Evolutionary conservation across 2,329 filamentous ascomycete species (phyloP).

Genomic region (Chaetoscypha palmicola): DNA sequence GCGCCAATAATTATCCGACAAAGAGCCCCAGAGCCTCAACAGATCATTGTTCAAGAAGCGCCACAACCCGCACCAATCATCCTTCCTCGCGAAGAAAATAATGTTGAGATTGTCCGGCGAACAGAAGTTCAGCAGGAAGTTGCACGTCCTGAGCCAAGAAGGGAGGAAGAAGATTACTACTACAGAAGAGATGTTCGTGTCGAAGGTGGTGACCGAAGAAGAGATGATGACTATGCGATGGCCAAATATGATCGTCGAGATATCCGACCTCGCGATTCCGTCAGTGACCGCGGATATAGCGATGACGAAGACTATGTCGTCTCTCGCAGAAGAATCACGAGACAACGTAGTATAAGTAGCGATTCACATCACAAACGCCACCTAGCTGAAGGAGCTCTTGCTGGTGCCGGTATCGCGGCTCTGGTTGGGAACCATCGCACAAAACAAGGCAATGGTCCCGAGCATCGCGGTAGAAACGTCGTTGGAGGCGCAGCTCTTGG

Average conservation of each 20-base stretch:
- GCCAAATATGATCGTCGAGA: conserved; percentile 36
- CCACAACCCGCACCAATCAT: conserved; percentile 45
- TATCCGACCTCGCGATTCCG: conserved; percentile 27
- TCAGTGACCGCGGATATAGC: conserved; percentile 36
- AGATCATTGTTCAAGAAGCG: conserved; percentile 54
- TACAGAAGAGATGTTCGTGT: conserved; percentile 31
- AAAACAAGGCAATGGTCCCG: conserved; percentile 28
- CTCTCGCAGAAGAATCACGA: conserved; percentile 36
- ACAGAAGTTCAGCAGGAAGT: conserved; percentile 20
- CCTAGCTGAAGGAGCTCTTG: conserved; percentile 57
- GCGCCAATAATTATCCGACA: conserved; percentile 51
- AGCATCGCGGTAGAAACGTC: conserved; percentile 27
- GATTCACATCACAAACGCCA: conserved; percentile 51
- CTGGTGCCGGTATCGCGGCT: conserved; percentile 55
- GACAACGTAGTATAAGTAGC: conserved; percentile 41
- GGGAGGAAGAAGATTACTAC: conserved; percentile 31
- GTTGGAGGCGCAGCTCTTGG: conserved; percentile 52
- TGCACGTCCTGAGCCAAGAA: conserved; percentile 21
- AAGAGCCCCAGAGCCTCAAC: conserved; percentile 47
- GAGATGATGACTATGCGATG: conserved; percentile 23
- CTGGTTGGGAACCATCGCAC: conserved; percentile 49
- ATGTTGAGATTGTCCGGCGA: conserved; percentile 21
- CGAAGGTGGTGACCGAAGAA: conserved; percentile 18
- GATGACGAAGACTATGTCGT: conserved; percentile 40
- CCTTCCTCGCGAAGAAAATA: conserved; percentile 26